These are phyloP conservation scores for Vitis rotundifolia DNA, from an alignment of 164 flowering plant species.

Conservation along the genomic window DNA sequence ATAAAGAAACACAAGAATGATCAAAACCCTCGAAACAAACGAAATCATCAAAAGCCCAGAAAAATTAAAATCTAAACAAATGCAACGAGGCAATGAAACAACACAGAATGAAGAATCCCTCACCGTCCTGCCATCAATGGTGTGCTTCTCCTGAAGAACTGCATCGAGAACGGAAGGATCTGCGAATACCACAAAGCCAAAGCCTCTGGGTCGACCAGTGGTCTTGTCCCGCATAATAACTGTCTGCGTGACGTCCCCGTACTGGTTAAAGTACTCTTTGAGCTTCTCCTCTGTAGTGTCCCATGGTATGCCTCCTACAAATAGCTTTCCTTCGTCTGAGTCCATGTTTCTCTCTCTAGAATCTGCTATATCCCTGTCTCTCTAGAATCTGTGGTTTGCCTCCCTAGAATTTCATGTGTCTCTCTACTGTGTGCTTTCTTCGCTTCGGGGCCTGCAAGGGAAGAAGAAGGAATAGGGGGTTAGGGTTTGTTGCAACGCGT, in stretches of 20 bases:
- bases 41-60: neutral
- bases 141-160: constrained; percentile 35
- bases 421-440: too few relatives aligned
- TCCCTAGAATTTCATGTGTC: too few relatives aligned
- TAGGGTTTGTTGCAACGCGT: constrained; percentile 11
- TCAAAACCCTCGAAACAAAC: neutral
- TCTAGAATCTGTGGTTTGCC: too few relatives aligned
- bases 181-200: constrained; percentile 39
- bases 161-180: constrained; percentile 36
- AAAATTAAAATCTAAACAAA: neutral
- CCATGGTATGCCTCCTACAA: constrained; percentile 42
- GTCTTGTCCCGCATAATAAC: constrained; percentile 40
- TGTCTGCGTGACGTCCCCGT: constrained; percentile 32
- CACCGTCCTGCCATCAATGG: constrained; percentile 34
- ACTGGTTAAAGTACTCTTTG: constrained; percentile 28
- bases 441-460: neutral
- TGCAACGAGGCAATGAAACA: neutral
- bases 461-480: neutral
- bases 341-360: constrained; percentile 24
- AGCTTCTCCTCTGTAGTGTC: constrained; percentile 34
- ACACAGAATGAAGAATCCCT: neutral
- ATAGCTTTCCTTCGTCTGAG: constrained; percentile 40
- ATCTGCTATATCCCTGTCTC: too few relatives aligned
- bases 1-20: neutral
- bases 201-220: constrained; percentile 45